phyloP scores from a whole-genome alignment of 139 green algal genomes.

The Tetratostichococcus sp. region DNA sequence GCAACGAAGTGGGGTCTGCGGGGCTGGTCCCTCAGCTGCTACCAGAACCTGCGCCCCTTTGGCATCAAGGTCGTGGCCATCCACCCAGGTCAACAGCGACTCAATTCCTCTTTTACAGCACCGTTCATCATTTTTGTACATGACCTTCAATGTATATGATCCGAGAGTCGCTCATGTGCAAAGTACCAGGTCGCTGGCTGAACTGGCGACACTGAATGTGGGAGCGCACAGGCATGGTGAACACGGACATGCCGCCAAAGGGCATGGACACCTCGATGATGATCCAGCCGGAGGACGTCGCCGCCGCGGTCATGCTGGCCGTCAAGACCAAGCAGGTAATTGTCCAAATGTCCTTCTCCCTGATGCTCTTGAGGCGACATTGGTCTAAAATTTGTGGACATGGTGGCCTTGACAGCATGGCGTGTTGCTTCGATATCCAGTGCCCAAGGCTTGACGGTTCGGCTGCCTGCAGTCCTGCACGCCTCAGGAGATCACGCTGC shows the following conservation, averaged over 20 bases:
- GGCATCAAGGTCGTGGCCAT: constrained; percentile 47
- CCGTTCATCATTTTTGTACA: too few relatives aligned
- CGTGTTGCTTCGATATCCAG: too few relatives aligned
- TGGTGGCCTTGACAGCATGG: too few relatives aligned
- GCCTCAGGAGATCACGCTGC: constrained; percentile 24
- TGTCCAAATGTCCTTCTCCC: too few relatives aligned
- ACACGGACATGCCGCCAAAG: constrained; percentile 34
- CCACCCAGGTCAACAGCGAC: constrained; percentile 21
- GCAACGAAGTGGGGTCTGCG: constrained; percentile 36
- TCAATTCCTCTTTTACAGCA: too few relatives aligned
- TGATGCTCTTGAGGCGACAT: too few relatives aligned
- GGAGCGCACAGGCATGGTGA: constrained; percentile 14
- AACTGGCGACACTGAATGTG: too few relatives aligned
- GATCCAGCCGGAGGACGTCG: constrained; percentile 39
- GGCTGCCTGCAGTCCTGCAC: constrained; percentile 17
- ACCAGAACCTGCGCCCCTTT: constrained; percentile 17
- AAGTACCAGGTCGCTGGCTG: too few relatives aligned
- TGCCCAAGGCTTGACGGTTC: too few relatives aligned
- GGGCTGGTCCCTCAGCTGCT: constrained; percentile 30
- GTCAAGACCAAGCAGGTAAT: constrained; percentile 20
- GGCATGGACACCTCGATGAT: constrained; percentile 24
- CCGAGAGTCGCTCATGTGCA: too few relatives aligned
- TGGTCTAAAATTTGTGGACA: too few relatives aligned
- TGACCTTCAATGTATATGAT: too few relatives aligned
- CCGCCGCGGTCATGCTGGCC: constrained; percentile 30